phyloP scores from a whole-genome alignment of 1,284 basidiomycete genomes.

The Ceratobasidium sp. region DNA sequence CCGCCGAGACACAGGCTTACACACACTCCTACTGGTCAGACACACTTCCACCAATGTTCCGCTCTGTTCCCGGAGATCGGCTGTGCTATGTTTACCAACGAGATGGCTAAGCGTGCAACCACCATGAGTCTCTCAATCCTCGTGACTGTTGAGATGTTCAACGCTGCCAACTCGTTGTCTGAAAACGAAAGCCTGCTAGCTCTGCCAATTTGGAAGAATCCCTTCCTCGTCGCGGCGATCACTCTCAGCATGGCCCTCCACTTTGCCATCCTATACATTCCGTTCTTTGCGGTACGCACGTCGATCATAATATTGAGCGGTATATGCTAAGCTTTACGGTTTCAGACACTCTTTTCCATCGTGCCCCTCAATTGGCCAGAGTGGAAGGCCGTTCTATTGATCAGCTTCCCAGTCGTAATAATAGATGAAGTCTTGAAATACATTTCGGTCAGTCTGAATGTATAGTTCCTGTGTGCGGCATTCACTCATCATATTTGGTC shows the following conservation, averaged over 20 bases:
- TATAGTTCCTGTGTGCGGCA: conserved; percentile 11
- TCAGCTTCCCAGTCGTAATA: conserved; percentile 89
- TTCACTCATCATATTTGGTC: neutral
- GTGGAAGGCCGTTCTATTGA: conserved; percentile 93
- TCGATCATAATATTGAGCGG: conserved; percentile 40
- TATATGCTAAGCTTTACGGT: conserved; percentile 28
- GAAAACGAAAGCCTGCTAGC: conserved; percentile 94
- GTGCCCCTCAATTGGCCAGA: conserved; percentile 91
- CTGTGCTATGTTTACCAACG: conserved; percentile 93
- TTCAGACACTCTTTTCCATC: conserved; percentile 89
- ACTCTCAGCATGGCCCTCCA: conserved; percentile 91
- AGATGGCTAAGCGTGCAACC: conserved; percentile 87
- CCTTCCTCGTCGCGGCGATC: conserved; percentile 90
- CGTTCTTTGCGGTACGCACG: conserved; percentile 87
- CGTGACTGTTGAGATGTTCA: conserved; percentile 98
- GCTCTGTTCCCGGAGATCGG: conserved; percentile 87
- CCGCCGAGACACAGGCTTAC: conserved; percentile 1
- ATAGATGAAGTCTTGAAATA: conserved; percentile 95
- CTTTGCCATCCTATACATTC: conserved; percentile 94
- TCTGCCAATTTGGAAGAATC: conserved; percentile 94
- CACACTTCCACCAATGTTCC: conserved; percentile 94
- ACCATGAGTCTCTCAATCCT: conserved; percentile 96
- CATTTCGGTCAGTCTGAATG: conserved; percentile 69
- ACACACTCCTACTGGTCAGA: conserved; percentile 64
- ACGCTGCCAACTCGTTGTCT: conserved; percentile 98